Base-by-base conservation (phyloP, 2,329 filamentous ascomycete genomes). In the Hawksworthiomyces lignivorus region DNA sequence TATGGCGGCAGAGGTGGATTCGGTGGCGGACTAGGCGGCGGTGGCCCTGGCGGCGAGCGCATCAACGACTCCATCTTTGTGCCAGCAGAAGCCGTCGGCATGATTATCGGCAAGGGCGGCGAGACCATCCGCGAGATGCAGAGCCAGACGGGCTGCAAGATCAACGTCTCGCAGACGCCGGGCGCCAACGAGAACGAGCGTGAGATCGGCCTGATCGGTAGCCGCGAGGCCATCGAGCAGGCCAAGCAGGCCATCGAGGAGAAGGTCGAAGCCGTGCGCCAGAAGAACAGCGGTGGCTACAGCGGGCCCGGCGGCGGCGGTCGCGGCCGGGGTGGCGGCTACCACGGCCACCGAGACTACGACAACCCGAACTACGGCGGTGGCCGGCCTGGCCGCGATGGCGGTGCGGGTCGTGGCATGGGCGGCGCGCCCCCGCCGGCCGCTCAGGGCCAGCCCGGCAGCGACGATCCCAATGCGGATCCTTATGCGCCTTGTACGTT, bases 121-220 rank as follows among this genome's bases (percentile, higher is more conserved):
- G 88, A 95, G 65, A 94, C 88, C 0, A 95, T 95, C 58, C 87
- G 89, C 50, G 87, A 94, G 52, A 94, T 95, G 82, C 88, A 95
- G 62, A 83, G 80, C 56, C 75, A 70, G 24, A 92, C 87, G 5
- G 84, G 86, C 34, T 95, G 89, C 73, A 94, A 94, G 68, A 94
- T 95, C 69, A 95, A 95, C 55, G 88, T 95, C 20, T 85, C 86
- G 24, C 85, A 86, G 54, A 82, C 87, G 7, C 82, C 80, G 27
- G 84, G 84, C 14, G 82, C 84, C 37, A 75, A 77, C 50, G 87
- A 94, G 57, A 75, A 80, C 44, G 82, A 92, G 60, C 81, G 88
- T 55, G 85, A 94, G 61, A 94, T 95, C 56, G 86, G 85, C 34
- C 73, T 95, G 33, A 83, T 92, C 49, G 89, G 88, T 48, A 77